Evolutionary conservation across 2,329 filamentous ascomycete species (phyloP).

Genomic region (Exophiala viscosa): DNA sequence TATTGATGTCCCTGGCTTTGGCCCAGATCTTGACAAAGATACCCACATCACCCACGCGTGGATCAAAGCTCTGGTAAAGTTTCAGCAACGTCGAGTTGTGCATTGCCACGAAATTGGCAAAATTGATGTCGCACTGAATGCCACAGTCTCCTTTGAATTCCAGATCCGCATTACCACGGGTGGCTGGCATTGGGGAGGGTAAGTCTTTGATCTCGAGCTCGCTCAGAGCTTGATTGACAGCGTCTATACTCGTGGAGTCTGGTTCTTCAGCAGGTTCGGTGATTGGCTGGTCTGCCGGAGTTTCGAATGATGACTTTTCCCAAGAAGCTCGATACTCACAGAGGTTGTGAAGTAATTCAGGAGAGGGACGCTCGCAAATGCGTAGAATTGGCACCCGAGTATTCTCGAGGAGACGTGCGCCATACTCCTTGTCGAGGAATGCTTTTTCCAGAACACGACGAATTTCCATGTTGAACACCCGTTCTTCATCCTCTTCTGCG

Average conservation of each 20-base stretch:
- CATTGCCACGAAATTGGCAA: conserved; percentile 75
- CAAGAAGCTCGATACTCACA: conserved; percentile 53
- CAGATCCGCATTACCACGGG: conserved; percentile 56
- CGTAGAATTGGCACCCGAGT: conserved; percentile 87
- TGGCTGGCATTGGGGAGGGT: conserved; percentile 31
- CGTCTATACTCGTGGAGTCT: conserved; percentile 3
- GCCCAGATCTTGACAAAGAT: conserved; percentile 91
- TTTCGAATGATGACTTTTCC: conserved; percentile 13
- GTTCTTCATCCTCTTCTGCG: conserved; percentile 1
- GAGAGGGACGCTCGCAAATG: conserved; percentile 68
- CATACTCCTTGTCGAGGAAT: conserved; percentile 67
- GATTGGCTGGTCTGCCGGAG: not conserved
- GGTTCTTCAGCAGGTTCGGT: conserved; percentile 2
- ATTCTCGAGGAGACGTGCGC: conserved; percentile 70
- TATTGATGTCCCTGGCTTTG: conserved; percentile 79
- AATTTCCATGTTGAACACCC: conserved; percentile 19
- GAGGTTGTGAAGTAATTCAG: conserved; percentile 59
- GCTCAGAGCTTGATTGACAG: conserved; percentile 6
- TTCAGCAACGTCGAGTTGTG: conserved; percentile 80
- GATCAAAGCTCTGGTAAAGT: conserved; percentile 77
- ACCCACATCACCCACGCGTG: conserved; percentile 71
- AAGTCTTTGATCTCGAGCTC: conserved; percentile 20
- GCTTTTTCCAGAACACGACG: conserved; percentile 72
- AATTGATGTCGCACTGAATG: conserved; percentile 92
- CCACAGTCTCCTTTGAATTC: conserved; percentile 76